Conservation (phyloP, 2,329 filamentous ascomycete species). For the Penicillium sp. region DNA sequence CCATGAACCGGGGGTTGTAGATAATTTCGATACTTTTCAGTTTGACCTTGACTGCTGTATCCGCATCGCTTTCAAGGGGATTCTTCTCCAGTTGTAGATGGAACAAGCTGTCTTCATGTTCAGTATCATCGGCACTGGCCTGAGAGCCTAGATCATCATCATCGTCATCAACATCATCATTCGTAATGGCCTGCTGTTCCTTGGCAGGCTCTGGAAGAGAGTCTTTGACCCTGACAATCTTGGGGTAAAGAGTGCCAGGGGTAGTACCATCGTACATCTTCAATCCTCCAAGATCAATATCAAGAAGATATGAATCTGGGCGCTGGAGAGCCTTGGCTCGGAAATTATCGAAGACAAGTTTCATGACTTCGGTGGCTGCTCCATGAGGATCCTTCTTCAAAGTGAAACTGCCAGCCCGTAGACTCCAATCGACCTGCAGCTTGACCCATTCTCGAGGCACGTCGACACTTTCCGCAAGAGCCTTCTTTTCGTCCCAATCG, state of each 20-base stretch:
- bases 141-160: constrained; percentile 40
- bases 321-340: constrained; percentile 85
- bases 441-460: constrained; percentile 88
- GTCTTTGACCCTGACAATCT: constrained; percentile 95
- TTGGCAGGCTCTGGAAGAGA: constrained; percentile 60
- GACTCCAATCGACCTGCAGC: constrained; percentile 83
- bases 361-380: constrained; percentile 76
- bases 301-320: constrained; percentile 84
- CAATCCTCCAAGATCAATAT: constrained; percentile 86
- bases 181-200: constrained; percentile 19
- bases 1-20: constrained; percentile 91
- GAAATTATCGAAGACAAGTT: constrained; percentile 91
- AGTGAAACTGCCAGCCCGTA: constrained; percentile 96
- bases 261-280: constrained; percentile 96
- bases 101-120: constrained; percentile 76
- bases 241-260: constrained; percentile 82
- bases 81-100: constrained; percentile 91
- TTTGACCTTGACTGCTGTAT: constrained; percentile 85
- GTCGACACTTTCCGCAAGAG: constrained; percentile 82
- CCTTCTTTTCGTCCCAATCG: constrained; percentile 96
- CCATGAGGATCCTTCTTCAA: constrained; percentile 80
- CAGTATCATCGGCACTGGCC: constrained; percentile 42
- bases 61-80: constrained; percentile 85
- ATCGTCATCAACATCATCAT: constrained; percentile 39
- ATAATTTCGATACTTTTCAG: constrained; percentile 95